A percentile compares a stretch with the other conserved stretches of the same genome.
phyloP scores from a whole-genome alignment of 495 filamentous ascomycete species.

The Parathielavia hyrcaniae region DNA sequence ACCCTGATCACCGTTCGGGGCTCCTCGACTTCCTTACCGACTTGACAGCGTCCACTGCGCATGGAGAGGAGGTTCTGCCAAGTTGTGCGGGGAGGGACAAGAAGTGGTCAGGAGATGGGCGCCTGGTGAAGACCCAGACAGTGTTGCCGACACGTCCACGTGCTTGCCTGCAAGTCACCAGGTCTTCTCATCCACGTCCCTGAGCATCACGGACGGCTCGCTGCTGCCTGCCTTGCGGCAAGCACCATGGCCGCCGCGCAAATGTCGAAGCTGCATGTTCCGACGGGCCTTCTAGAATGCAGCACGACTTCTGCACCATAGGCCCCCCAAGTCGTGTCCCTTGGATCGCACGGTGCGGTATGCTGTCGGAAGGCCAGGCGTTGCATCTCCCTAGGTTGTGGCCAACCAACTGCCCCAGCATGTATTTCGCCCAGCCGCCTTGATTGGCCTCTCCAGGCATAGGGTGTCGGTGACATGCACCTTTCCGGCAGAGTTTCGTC shows the following conservation, averaged over 20 bases:
- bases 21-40: constrained; percentile 9
- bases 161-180: neutral
- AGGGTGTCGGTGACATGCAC: constrained; percentile 21
- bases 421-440: constrained; percentile 12
- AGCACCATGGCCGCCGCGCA: constrained; percentile 15
- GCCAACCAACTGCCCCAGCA: constrained; percentile 17
- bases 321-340: constrained; percentile 12
- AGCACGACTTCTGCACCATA: constrained; percentile 23
- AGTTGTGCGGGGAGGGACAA: constrained; percentile 2
- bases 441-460: constrained; percentile 24
- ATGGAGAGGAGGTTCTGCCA: neutral
- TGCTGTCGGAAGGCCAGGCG: constrained; percentile 10
- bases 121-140: neutral
- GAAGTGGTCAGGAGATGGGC: neutral
- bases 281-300: constrained; percentile 32
- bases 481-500: constrained; percentile 19
- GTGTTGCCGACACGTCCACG: constrained; percentile 7
- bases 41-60: neutral
- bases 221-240: constrained; percentile 18
- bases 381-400: constrained; percentile 21
- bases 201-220: constrained; percentile 6
- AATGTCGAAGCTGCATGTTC: constrained; percentile 22
- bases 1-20: constrained; percentile 15
- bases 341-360: constrained; percentile 22
- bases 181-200: neutral